A percentile compares a stretch with the other conserved stretches of the same genome.
Conservation (phyloP, 2,329 filamentous ascomycete genomes). For the Arthroderma sp. region DNA sequence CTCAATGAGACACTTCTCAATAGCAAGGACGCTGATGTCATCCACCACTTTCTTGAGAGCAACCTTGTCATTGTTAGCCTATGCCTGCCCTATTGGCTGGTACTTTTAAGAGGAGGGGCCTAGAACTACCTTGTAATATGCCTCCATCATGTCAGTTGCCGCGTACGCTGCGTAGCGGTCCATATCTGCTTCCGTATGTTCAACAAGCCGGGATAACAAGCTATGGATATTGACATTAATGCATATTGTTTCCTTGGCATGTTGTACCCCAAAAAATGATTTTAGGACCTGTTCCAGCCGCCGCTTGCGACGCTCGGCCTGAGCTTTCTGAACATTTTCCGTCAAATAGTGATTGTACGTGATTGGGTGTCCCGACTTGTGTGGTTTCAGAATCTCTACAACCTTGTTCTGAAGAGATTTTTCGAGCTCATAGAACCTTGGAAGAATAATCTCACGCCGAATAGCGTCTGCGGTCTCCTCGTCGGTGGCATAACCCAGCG, state of each 20-base stretch:
- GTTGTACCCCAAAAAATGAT: slow-evolving; percentile 8
- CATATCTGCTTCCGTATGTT: slow-evolving; percentile 18
- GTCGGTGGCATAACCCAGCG: slow-evolving; percentile 27
- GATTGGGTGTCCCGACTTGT: slow-evolving; percentile 30
- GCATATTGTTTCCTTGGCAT: neutral
- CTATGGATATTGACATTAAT: slow-evolving; percentile 5
- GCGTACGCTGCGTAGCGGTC: slow-evolving; percentile 25
- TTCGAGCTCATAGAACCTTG: slow-evolving; percentile 27
- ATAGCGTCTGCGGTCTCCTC: slow-evolving; percentile 22
- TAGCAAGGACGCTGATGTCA: slow-evolving; percentile 25
- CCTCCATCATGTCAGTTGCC: slow-evolving; percentile 29
- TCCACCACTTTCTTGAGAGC: slow-evolving; percentile 30
- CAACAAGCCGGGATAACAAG: slow-evolving; percentile 12
- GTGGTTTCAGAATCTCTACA: slow-evolving; percentile 30
- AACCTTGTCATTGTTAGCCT: slow-evolving; percentile 17
- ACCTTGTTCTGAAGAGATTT: slow-evolving; percentile 28
- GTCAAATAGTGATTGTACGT: slow-evolving; percentile 28
- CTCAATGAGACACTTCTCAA: slow-evolving; percentile 18
- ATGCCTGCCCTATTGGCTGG: no score
- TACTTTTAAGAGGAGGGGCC: no score
- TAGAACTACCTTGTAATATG: slow-evolving; percentile 25
- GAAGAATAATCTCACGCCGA: slow-evolving; percentile 25
- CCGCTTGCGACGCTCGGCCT: slow-evolving; percentile 5
- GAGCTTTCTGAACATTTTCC: slow-evolving; percentile 19
- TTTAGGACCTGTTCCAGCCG: slow-evolving; percentile 6